Percentiles rank a stretch among this genome's conserved stretches.
Conservation (phyloP, 352 stramenopile species). For the Globisporangium recalcitrans region DNA sequence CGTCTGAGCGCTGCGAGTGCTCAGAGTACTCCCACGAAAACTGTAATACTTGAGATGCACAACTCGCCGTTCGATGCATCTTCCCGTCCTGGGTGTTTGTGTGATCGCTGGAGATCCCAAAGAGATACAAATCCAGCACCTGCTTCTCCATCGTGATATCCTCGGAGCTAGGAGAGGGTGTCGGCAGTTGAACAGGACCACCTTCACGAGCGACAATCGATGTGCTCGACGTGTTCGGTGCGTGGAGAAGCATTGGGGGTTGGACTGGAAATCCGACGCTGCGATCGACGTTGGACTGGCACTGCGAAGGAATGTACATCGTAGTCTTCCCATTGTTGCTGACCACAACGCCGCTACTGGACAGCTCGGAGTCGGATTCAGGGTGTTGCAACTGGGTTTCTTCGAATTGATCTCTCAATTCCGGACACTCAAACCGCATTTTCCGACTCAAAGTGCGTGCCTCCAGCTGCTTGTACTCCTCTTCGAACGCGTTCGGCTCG, state of each 20-base stretch:
- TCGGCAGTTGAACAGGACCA: neutral
- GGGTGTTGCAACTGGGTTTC: neutral
- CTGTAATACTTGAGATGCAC: conserved; percentile 21
- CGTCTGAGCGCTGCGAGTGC: conserved; percentile 22
- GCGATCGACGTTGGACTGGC: conserved; percentile 1
- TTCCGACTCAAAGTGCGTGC: conserved; percentile 17
- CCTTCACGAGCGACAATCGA: conserved; percentile 2
- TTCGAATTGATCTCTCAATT: conserved; percentile 13
- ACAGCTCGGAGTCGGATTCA: neutral
- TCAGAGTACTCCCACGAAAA: conserved; percentile 23
- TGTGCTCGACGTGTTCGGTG: conserved; percentile 2
- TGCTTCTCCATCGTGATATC: conserved; percentile 52
- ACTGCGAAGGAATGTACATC: conserved; percentile 41
- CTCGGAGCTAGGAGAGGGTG: conserved; percentile 1
- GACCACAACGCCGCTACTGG: conserved; percentile 24
- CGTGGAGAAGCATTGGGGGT: neutral
- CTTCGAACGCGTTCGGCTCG: conserved; percentile 2
- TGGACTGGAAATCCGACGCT: neutral
- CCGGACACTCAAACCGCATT: conserved; percentile 23
- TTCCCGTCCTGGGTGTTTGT: neutral
- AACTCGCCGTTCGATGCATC: conserved; percentile 14
- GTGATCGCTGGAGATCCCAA: conserved; percentile 42
- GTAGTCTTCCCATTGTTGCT: conserved; percentile 39
- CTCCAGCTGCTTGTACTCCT: conserved; percentile 13
- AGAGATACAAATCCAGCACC: conserved; percentile 49